These are phyloP conservation scores for Dactylellina leptospora DNA, from an alignment of 2,329 filamentous ascomycete species.

Conservation along the genomic window DNA sequence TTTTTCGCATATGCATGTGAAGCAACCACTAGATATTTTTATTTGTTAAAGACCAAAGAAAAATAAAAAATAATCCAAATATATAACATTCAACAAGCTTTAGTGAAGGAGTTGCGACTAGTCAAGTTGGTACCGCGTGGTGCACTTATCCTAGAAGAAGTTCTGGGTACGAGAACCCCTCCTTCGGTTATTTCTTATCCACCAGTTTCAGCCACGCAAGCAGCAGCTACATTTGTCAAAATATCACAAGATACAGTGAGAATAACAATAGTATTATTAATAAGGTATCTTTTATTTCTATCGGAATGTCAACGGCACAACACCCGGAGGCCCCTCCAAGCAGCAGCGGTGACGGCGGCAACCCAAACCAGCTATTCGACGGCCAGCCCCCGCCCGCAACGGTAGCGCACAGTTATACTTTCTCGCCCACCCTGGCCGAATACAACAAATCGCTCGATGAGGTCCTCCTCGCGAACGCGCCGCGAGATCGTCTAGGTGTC, in stretches of 20 bases:
- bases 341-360: neutral
- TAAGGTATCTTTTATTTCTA: too few relatives aligned
- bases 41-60: neutral
- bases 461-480: conserved; percentile 26
- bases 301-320: conserved; percentile 3
- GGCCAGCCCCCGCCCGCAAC: conserved; percentile 29
- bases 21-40: neutral
- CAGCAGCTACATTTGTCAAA: too few relatives aligned
- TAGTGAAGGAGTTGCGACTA: too few relatives aligned
- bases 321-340: neutral
- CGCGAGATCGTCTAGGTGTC: conserved; percentile 31
- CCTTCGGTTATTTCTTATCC: too few relatives aligned
- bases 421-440: conserved; percentile 10
- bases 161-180: too few relatives aligned
- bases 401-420: conserved; percentile 26
- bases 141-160: too few relatives aligned
- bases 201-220: too few relatives aligned
- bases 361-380: neutral
- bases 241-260: too few relatives aligned
- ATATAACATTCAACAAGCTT: too few relatives aligned
- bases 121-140: too few relatives aligned
- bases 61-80: too few relatives aligned
- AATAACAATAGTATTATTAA: too few relatives aligned
- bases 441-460: conserved; percentile 28
- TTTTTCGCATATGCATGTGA: neutral